Evolutionary conservation across 768 basidiomycete species (phyloP).

Genomic region (Boletus rufocinnamomeus): DNA sequence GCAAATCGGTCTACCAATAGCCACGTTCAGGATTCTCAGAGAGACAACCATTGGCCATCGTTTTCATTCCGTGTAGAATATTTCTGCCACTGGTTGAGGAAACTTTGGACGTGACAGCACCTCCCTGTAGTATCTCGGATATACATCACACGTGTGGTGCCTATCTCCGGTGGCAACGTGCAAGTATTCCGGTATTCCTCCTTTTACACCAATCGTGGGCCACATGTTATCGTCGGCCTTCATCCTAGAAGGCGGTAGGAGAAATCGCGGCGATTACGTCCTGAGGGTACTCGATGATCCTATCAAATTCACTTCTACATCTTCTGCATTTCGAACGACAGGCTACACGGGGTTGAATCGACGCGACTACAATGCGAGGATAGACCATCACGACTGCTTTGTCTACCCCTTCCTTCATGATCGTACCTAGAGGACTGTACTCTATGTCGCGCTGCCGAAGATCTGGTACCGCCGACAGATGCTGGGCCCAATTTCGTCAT

Average conservation of each 20-base stretch:
- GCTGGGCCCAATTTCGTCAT: constrained; percentile 90
- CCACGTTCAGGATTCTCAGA: neutral
- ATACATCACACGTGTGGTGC: neutral
- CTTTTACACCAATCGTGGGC: no score
- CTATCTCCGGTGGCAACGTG: neutral
- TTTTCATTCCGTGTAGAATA: neutral
- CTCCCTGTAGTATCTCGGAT: neutral
- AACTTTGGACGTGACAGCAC: no score
- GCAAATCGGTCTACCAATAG: neutral
- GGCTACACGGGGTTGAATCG: neutral
- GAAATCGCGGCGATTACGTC: neutral
- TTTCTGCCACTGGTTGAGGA: neutral
- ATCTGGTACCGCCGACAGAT: constrained; percentile 93
- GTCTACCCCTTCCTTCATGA: neutral
- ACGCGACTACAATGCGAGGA: neutral
- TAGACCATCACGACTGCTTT: neutral
- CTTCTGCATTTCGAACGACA: constrained; percentile 10
- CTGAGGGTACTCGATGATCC: neutral
- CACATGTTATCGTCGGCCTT: constrained; percentile 7
- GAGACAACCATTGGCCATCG: neutral
- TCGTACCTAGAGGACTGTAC: neutral
- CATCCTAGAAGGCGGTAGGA: constrained; percentile 12
- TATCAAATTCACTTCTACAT: neutral
- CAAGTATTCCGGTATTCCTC: no score
- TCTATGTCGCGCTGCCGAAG: constrained; percentile 82